Conservation (phyloP, 1,284 basidiomycete genomes). For the Austroboletus niveus region DNA sequence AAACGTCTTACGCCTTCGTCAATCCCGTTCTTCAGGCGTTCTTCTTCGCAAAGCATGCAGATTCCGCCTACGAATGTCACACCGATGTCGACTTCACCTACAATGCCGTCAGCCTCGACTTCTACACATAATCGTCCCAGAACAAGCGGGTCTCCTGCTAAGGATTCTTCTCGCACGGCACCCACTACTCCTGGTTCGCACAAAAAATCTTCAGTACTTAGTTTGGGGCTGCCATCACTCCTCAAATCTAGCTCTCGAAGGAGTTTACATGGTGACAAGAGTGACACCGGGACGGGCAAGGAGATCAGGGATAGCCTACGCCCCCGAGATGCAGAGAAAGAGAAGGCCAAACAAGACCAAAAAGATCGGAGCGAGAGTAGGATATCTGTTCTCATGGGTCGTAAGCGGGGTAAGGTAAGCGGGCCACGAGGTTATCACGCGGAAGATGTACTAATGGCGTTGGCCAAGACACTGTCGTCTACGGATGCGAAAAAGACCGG, state of each 20-base stretch:
- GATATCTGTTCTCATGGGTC: slow-evolving; percentile 83
- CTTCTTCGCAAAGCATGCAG: slow-evolving; percentile 86
- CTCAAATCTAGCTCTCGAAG: slow-evolving; percentile 82
- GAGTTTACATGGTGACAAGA: slow-evolving; percentile 73
- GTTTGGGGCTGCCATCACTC: slow-evolving; percentile 76
- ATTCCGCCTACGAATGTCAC: slow-evolving; percentile 41
- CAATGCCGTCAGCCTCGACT: slow-evolving; percentile 43
- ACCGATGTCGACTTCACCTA: slow-evolving; percentile 51
- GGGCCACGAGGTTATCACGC: slow-evolving; percentile 11
- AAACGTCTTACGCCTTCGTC: slow-evolving; percentile 89
- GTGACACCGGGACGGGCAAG: slow-evolving; percentile 49
- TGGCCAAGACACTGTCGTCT: slow-evolving; percentile 76
- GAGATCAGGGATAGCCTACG: slow-evolving; percentile 43
- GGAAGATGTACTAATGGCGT: slow-evolving; percentile 15
- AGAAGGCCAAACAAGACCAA: slow-evolving; percentile 70
- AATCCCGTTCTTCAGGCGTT: slow-evolving; percentile 93
- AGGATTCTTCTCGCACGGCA: slow-evolving; percentile 51
- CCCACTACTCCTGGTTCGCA: slow-evolving; percentile 58
- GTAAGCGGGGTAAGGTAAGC: slow-evolving; percentile 89
- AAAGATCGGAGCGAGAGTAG: slow-evolving; percentile 83
- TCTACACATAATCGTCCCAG: slow-evolving; percentile 41
- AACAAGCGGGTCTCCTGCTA: slow-evolving; percentile 48
- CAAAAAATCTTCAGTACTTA: slow-evolving; percentile 75
- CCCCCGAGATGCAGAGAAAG: slow-evolving; percentile 51
- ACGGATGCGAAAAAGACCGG: slow-evolving; percentile 72